Evolutionary conservation across 495 filamentous ascomycete genomes (phyloP).

Genomic region (Alectoria sarmentosa): DNA sequence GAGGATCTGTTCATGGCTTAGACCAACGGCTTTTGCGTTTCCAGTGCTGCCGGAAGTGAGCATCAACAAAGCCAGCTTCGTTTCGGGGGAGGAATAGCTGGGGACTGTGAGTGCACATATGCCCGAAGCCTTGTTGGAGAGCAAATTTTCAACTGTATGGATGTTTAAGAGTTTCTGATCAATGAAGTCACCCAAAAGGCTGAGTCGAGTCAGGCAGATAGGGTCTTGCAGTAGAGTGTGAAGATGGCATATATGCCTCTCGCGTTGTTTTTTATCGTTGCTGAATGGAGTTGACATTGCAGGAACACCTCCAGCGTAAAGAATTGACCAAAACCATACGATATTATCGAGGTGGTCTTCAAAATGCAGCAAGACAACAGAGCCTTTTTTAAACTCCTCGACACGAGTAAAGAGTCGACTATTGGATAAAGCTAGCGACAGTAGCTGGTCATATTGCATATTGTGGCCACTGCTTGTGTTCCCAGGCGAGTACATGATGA

Average conservation of each 20-base stretch:
- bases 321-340: slow-evolving; percentile 41
- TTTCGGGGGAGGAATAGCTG: too few relatives aligned
- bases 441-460: too few relatives aligned
- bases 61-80: slow-evolving; percentile 41
- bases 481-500: too few relatives aligned
- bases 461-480: too few relatives aligned
- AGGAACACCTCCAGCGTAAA: slow-evolving; percentile 36
- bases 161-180: not conserved
- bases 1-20: slow-evolving; percentile 42
- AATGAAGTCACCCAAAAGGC: slow-evolving; percentile 17
- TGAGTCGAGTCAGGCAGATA: slow-evolving; percentile 18
- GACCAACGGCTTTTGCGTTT: slow-evolving; percentile 45
- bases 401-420: too few relatives aligned
- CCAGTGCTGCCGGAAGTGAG: slow-evolving; percentile 54
- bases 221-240: slow-evolving; percentile 18
- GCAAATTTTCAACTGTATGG: not conserved
- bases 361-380: too few relatives aligned
- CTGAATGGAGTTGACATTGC: slow-evolving; percentile 36
- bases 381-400: too few relatives aligned
- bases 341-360: slow-evolving; percentile 37
- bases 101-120: too few relatives aligned
- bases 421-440: too few relatives aligned
- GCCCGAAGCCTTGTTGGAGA: not conserved
- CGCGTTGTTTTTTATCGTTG: slow-evolving; percentile 30
- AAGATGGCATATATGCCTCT: slow-evolving; percentile 33